Evolutionary conservation across 2,329 filamentous ascomycete species (phyloP).

Genomic region (Orbilia ellipsospora): DNA sequence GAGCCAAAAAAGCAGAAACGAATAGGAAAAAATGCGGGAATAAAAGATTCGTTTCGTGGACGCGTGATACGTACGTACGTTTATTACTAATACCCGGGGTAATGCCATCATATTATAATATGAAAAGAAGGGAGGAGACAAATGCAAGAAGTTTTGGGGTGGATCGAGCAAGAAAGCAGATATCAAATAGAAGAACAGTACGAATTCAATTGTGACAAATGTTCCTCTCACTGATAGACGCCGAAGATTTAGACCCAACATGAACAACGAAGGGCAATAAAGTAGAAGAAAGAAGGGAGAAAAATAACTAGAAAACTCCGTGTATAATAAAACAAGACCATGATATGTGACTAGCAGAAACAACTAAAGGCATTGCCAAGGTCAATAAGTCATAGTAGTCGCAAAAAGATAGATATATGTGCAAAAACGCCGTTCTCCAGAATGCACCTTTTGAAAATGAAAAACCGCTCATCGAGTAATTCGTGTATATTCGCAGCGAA

Average conservation of each 20-base stretch:
- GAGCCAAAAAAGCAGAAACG: conserved; percentile 34
- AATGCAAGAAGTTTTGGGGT: neutral
- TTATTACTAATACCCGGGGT: conserved; percentile 25
- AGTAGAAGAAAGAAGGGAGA: conserved; percentile 32
- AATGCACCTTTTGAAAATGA: conserved; percentile 39
- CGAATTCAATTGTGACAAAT: neutral
- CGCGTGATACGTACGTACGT: conserved; percentile 28
- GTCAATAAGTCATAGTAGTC: neutral
- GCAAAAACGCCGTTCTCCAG: conserved; percentile 46
- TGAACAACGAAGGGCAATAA: conserved; percentile 16
- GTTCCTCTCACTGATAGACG: conserved; percentile 20
- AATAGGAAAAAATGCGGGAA: conserved; percentile 29
- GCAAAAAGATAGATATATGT: conserved; percentile 33
- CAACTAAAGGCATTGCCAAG: neutral
- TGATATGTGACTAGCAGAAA: conserved; percentile 20
- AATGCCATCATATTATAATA: conserved; percentile 27
- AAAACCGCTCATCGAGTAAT: conserved; percentile 27
- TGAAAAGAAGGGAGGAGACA: neutral
- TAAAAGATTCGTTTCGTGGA: conserved; percentile 28
- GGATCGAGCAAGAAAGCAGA: neutral
- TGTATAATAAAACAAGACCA: conserved; percentile 43
- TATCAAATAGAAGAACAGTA: conserved; percentile 12
- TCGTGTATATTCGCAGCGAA: conserved; percentile 20
- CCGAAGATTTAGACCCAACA: conserved; percentile 6
- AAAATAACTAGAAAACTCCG: conserved; percentile 39